These are phyloP conservation scores for Pichia sorboxylosa DNA, from an alignment of 1,139 yeast species.

Conservation along the genomic window DNA sequence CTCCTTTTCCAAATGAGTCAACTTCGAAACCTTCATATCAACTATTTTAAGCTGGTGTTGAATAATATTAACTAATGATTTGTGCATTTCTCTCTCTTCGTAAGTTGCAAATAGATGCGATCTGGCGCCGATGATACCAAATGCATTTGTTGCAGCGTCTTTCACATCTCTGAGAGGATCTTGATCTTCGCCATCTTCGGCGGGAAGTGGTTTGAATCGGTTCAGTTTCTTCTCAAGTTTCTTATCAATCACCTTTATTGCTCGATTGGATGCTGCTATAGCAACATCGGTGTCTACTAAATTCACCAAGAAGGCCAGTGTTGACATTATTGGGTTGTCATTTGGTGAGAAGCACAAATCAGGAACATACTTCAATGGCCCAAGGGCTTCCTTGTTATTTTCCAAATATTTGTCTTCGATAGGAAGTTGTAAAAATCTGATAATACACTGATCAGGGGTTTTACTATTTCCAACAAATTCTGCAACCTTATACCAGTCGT, in stretches of 20 bases:
- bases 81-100: constrained; percentile 72
- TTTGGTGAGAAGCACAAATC: constrained; percentile 73
- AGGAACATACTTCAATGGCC: constrained; percentile 74
- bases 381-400: constrained; percentile 37
- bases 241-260: constrained; percentile 48
- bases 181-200: neutral
- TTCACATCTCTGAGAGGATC: constrained; percentile 20
- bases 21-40: constrained; percentile 62
- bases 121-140: constrained; percentile 68
- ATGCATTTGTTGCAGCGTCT: constrained; percentile 45
- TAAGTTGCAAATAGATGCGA: constrained; percentile 72
- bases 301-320: constrained; percentile 76
- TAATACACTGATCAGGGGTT: constrained; percentile 71
- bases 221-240: constrained; percentile 31
- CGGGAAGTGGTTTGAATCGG: constrained; percentile 14
- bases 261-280: constrained; percentile 65
- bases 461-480: constrained; percentile 47
- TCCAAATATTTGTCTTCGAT: constrained; percentile 63
- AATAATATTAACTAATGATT: constrained; percentile 45
- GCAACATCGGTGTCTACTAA: constrained; percentile 82
- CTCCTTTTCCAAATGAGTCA: constrained; percentile 63
- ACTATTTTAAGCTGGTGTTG: constrained; percentile 65
- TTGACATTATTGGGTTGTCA: constrained; percentile 89
- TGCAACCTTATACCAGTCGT: constrained; percentile 72
- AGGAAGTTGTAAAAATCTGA: constrained; percentile 70